phyloP scores from a whole-genome alignment of 2,329 filamentous ascomycete species.

The Aspergillus flavus region DNA sequence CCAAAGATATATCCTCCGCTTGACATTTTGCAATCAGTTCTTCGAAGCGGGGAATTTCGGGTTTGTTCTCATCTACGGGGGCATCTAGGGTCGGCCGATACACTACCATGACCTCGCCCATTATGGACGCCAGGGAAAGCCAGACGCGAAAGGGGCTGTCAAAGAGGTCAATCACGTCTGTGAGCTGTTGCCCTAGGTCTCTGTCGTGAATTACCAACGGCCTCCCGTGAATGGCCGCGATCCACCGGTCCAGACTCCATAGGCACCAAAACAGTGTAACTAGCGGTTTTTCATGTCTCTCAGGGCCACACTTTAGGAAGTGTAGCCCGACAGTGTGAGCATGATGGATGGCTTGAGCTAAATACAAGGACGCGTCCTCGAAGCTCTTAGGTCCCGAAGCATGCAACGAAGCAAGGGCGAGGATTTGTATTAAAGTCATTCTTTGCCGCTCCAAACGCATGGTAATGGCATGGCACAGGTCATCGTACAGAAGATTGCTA shows the following conservation, averaged over 20 bases:
- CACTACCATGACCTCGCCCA: constrained; percentile 12
- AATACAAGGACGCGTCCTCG: constrained; percentile 33
- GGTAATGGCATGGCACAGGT: constrained; percentile 29
- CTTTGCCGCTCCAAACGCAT: constrained; percentile 21
- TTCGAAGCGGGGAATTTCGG: constrained; percentile 16
- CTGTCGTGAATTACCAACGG: constrained; percentile 24
- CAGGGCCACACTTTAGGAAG: constrained; percentile 13
- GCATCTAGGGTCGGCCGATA: constrained; percentile 18
- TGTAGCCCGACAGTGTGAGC: constrained; percentile 35
- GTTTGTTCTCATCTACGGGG: constrained; percentile 4
- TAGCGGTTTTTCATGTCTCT: not conserved
- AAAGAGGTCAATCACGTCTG: constrained; percentile 15
- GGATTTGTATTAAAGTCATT: constrained; percentile 32
- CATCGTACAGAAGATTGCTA: constrained; percentile 20
- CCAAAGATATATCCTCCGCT: constrained; percentile 1
- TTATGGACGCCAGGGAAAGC: constrained; percentile 13
- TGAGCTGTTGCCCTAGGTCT: constrained; percentile 18
- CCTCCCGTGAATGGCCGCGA: constrained; percentile 25
- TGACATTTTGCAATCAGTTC: constrained; percentile 7
- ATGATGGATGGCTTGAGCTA: constrained; percentile 36
- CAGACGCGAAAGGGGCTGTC: constrained; percentile 17
- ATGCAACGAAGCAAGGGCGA: constrained; percentile 36
- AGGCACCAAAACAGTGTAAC: constrained; percentile 25
- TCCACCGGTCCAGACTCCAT: constrained; percentile 28
- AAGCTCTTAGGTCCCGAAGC: constrained; percentile 33